Evolutionary conservation across 2,329 filamentous ascomycete species (phyloP), one percentile per base, ranked within the genome.

Genomic region (Purpureocillium takamizusanense): DNA sequence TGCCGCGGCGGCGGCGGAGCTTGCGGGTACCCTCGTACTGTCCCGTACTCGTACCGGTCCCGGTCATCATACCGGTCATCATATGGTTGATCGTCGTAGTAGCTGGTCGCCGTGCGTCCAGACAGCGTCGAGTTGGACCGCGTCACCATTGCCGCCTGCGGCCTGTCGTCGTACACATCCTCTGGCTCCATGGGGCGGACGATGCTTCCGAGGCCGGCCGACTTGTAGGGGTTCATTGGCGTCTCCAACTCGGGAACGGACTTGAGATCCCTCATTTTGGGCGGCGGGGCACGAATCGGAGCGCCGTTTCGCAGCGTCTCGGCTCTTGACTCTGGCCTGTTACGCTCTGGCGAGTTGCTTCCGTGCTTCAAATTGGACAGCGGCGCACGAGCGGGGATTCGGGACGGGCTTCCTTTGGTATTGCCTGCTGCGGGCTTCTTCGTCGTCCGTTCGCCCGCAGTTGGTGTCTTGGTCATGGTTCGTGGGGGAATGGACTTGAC

Each of bases 191-290:
- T 67, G 7, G 72, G 69, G 15, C 77, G 69, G 31, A 81, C 71
- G 55, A 78, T 64, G 61, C 76, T 73, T 4, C 60, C 59, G 5
- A 76, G 60, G 11, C 68, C 72, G 1, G 62, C 52, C 10, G 62
- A 55, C 35, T 67, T 68, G 51, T 74, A 76, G 6, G 63, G 63
- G 46, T 69, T 70, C 12, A 46, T 47, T 0, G 70, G 70, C 0
- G 71, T 68, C 42, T 72, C 69, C 14, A 78, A 61, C 36, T 74
- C 69, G 2, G 70, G 66, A 8, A 68, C 61, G 7, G 67, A 63
- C 34, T 64, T 55, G 36, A 95, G 70, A 31, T 94, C 87, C 47
- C 90, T 81, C 88, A 97, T 95, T 59, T 88, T 92, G 35, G 90
- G 90, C 11, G 89, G 89, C 28, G 87, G 86, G 2, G 81, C 81